Base-by-base conservation (phyloP, 345 rosid genomes). In the Leavenworthia alabamica region DNA sequence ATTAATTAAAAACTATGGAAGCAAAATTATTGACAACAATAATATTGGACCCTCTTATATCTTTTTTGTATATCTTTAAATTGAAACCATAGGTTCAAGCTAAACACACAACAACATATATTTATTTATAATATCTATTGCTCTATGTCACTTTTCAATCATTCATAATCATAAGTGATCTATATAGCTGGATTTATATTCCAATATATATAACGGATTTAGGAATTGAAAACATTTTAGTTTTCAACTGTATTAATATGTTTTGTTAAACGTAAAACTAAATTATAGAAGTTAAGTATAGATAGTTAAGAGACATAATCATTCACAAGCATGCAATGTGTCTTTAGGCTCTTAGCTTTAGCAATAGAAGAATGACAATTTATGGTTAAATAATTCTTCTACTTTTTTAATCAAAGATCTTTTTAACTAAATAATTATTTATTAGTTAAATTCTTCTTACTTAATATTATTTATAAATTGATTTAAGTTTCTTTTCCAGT, bases 61-160 rank as follows among this genome's bases (percentile, higher is more conserved):
- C 79, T 67, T 75, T 72, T 60, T 74, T 75, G 67, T 66, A 44
- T 55, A 15, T 78, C 83, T 82, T 81, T 81, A 74, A 80, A 80
- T 61, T 44, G 59, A 77, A 79, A 71, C 79, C 86, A 78, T 73
- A 80, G 26, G 55, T 79, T 83, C 63, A 68, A 83, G 63, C 48
- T 56, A 62, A 78, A 68, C 72, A 56, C 69, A 33, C 61, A 23
- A 73, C 71, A 78, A 67, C 62, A 70, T 70, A 68, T 61, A 63
- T 70, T 31, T 62, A 50, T 51, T 26, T 23, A 27, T 64, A 57
- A 52, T 59, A 56, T 64, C 26, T 53, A 63, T 26, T 56, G 58
- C 62, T 68, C 71, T 68, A 67, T 42, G 4, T 41, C 55, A 50
- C 71, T 57, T 58, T 53, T 50, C 54, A 40, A 46, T 55, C 44